Evolutionary conservation across 805 yeast species (phyloP).

Genomic region (Scheffersomyces stipitis): DNA sequence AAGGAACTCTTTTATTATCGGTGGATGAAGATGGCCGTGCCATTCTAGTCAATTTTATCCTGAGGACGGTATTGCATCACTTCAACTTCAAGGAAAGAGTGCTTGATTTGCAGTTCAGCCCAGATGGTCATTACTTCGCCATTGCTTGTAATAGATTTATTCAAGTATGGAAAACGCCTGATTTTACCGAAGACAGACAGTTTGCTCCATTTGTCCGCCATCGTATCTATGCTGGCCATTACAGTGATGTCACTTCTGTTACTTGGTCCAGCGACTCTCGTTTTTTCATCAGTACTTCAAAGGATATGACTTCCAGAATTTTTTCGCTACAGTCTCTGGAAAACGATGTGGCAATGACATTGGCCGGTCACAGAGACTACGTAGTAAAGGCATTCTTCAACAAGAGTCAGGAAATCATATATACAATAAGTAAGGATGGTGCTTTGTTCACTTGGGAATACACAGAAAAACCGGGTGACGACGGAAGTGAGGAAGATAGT

Average conservation of each 20-base stretch:
- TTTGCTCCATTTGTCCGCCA: slow-evolving; percentile 95
- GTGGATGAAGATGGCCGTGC: slow-evolving; percentile 94
- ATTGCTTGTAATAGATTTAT: slow-evolving; percentile 77
- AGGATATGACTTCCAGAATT: slow-evolving; percentile 85
- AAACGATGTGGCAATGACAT: slow-evolving; percentile 72
- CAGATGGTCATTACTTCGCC: slow-evolving; percentile 86
- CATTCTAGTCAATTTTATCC: slow-evolving; percentile 78
- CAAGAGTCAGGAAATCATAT: slow-evolving; percentile 83
- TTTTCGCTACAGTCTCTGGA: slow-evolving; percentile 73
- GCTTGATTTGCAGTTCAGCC: slow-evolving; percentile 74
- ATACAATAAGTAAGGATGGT: slow-evolving; percentile 92
- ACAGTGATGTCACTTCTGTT: slow-evolving; percentile 70
- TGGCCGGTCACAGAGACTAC: slow-evolving; percentile 90
- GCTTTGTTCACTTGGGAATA: slow-evolving; percentile 93
- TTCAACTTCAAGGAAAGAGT: slow-evolving; percentile 88
- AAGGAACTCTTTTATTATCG: slow-evolving; percentile 74
- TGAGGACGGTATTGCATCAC: slow-evolving; percentile 86
- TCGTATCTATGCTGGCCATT: slow-evolving; percentile 91
- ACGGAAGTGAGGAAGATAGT: slow-evolving; percentile 42
- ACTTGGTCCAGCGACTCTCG: slow-evolving; percentile 92
- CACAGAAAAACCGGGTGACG: slow-evolving; percentile 53
- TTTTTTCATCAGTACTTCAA: slow-evolving; percentile 80
- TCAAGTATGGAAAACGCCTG: slow-evolving; percentile 94
- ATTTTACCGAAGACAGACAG: slow-evolving; percentile 75
- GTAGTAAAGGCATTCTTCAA: slow-evolving; percentile 87